These are phyloP conservation scores for Globisporangium middletonii DNA, from an alignment of 352 stramenopile genomes.

Conservation along the genomic window DNA sequence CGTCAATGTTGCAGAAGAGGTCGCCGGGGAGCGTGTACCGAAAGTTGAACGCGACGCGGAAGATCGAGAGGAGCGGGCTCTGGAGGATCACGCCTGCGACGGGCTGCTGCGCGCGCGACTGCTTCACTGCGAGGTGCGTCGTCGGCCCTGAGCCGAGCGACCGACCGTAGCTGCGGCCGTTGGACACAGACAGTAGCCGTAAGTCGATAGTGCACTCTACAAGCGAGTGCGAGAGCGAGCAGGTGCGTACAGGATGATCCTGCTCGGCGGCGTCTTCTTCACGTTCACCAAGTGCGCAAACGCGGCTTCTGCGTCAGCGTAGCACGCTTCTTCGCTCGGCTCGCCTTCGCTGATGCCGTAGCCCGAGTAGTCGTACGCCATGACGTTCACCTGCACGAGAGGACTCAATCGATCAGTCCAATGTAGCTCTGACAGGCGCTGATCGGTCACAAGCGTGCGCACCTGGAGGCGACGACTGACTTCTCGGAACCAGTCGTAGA, in stretches of 20 bases:
- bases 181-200: background rate
- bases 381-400: constrained; percentile 63
- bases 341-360: constrained; percentile 95
- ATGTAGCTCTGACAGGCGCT: background rate
- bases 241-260: constrained; percentile 93
- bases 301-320: constrained; percentile 93
- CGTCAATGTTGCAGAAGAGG: constrained; percentile 97
- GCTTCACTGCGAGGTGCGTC: constrained; percentile 93
- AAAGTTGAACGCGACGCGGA: constrained; percentile 98
- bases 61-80: constrained; percentile 95
- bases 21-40: constrained; percentile 96
- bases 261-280: constrained; percentile 85
- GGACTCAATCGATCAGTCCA: background rate
- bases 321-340: constrained; percentile 92
- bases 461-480: constrained; percentile 75
- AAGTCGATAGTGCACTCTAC: background rate
- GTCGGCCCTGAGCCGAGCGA: constrained; percentile 94
- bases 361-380: constrained; percentile 95
- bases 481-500: constrained; percentile 96
- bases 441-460: background rate
- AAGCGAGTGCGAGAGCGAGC: constrained; percentile 4
- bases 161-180: constrained; percentile 65
- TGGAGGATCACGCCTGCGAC: constrained; percentile 96
- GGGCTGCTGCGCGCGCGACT: constrained; percentile 82
- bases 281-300: constrained; percentile 94